Conservation (phyloP, 148 eudicot species). For the Nepenthes mirabilis region DNA sequence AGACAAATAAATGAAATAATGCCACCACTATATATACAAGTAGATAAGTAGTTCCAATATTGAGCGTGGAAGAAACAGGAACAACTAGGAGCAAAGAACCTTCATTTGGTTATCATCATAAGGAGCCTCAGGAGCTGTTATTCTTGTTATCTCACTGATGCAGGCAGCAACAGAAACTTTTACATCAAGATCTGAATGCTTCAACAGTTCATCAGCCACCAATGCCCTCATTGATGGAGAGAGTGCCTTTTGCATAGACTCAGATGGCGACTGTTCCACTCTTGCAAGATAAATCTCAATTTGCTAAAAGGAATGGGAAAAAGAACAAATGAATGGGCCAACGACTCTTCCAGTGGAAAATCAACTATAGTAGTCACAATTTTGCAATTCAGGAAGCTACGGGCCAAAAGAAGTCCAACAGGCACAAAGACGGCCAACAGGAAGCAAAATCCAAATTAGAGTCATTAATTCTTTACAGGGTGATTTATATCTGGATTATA, state of each 20-base stretch:
- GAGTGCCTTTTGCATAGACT: slow-evolving; percentile 66
- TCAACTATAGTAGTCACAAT: no score
- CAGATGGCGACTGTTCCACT: slow-evolving; percentile 83
- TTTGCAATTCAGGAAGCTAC: no score
- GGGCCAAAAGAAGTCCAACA: no score
- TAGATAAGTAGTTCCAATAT: neutral
- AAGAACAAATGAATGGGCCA: neutral
- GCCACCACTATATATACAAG: neutral
- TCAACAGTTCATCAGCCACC: slow-evolving; percentile 37
- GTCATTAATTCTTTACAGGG: no score
- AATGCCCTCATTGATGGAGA: slow-evolving; percentile 59
- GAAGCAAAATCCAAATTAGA: no score
- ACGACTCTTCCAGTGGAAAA: no score
- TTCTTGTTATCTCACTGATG: slow-evolving; percentile 95
- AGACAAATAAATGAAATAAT: neutral
- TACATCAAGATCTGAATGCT: slow-evolving; percentile 61
- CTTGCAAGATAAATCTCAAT: slow-evolving; percentile 41
- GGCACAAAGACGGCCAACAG: no score
- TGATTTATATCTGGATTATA: no score
- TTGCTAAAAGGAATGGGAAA: slow-evolving; percentile 24
- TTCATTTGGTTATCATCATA: slow-evolving; percentile 86
- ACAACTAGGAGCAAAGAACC: slow-evolving; percentile 20
- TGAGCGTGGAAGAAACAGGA: neutral
- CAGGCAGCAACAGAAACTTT: slow-evolving; percentile 86
- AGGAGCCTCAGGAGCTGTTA: slow-evolving; percentile 97